Conservation (phyloP, 2,329 filamentous ascomycete species). For the Xylaria arbuscula region DNA sequence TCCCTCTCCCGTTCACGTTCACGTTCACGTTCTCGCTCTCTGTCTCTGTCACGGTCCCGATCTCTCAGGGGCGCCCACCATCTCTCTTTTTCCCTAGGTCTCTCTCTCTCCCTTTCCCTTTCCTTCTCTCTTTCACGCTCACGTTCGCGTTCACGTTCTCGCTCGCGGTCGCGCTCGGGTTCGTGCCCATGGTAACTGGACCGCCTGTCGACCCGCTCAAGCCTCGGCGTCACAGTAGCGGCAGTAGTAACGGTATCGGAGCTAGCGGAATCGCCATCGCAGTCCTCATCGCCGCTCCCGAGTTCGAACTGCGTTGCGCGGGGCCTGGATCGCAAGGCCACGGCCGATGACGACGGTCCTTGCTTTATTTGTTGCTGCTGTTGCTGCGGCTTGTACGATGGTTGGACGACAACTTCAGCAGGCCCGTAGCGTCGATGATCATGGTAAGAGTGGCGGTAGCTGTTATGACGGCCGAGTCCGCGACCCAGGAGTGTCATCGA, state of each 20-base stretch:
- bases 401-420: slow-evolving; percentile 24
- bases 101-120: slow-evolving; percentile 1
- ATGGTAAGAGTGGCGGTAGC: slow-evolving; percentile 5
- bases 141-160: slow-evolving; percentile 3
- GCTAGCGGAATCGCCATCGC: slow-evolving; percentile 21
- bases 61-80: slow-evolving; percentile 12
- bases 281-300: slow-evolving; percentile 22
- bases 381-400: slow-evolving; percentile 11
- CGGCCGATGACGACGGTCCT: slow-evolving; percentile 7
- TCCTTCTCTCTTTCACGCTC: slow-evolving; percentile 15
- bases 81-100: slow-evolving; percentile 22
- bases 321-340: slow-evolving; percentile 9
- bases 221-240: slow-evolving; percentile 21
- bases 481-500: slow-evolving; percentile 17
- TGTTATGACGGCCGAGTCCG: slow-evolving; percentile 9
- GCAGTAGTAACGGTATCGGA: slow-evolving; percentile 27
- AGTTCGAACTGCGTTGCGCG: slow-evolving; percentile 31
- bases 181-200: slow-evolving; percentile 29
- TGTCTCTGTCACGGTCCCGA: slow-evolving; percentile 7
- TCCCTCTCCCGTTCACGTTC: slow-evolving; percentile 14
- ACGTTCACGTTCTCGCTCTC: slow-evolving; percentile 1
- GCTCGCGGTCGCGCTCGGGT: slow-evolving; percentile 9
- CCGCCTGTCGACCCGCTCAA: slow-evolving; percentile 22
- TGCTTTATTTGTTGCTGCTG: slow-evolving; percentile 12
- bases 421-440: slow-evolving; percentile 27